A percentile compares a stretch with the other conserved stretches of the same genome.
phyloP scores from a whole-genome alignment of 2,329 filamentous ascomycete species.

The Colletotrichum sublineola region DNA sequence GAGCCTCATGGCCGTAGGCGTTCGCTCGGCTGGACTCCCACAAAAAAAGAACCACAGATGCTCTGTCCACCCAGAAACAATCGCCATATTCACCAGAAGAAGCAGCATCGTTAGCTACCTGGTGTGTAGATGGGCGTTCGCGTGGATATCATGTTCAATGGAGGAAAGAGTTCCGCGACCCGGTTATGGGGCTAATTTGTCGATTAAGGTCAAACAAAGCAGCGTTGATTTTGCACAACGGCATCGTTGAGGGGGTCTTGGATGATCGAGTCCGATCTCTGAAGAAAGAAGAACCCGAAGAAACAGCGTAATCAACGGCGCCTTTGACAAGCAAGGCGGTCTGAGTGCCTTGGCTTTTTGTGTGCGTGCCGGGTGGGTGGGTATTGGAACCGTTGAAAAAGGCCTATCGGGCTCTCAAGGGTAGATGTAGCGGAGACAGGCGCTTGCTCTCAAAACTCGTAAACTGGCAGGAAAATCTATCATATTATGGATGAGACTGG shows the following conservation, averaged over 20 bases:
- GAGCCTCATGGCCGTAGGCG: background rate
- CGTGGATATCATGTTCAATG: background rate
- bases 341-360: background rate
- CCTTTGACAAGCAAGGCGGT: background rate
- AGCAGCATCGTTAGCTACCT: background rate
- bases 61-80: too few species aligned
- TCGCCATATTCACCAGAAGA: background rate
- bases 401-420: background rate
- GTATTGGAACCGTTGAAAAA: background rate
- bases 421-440: background rate
- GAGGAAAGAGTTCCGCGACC: background rate
- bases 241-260: background rate
- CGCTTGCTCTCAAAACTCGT: too few species aligned
- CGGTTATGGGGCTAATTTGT: background rate
- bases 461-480: background rate
- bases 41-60: background rate
- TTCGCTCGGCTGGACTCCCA: background rate
- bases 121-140: too few species aligned
- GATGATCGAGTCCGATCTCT: background rate
- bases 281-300: background rate
- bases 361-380: too few species aligned
- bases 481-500: background rate
- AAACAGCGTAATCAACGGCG: background rate
- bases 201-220: background rate
- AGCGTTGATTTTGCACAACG: background rate